A percentile compares a stretch with the other conserved stretches of the same genome.
These are phyloP conservation scores for Coffea eugenioides DNA, from an alignment of 257 asterid species.

Conservation along the genomic window DNA sequence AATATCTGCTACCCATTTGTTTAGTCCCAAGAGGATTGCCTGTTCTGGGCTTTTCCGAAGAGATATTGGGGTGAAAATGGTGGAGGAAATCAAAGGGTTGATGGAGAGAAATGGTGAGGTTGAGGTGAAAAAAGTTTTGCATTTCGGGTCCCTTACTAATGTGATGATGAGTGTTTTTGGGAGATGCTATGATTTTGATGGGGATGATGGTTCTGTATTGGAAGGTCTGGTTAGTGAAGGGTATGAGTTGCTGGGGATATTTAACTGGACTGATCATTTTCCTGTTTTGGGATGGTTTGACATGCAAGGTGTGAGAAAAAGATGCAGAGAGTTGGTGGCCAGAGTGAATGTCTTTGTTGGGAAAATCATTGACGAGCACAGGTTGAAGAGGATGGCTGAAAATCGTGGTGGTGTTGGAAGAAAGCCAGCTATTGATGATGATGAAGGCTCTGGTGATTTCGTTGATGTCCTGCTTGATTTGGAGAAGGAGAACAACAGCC, in stretches of 20 bases:
- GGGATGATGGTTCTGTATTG: slow-evolving; percentile 30
- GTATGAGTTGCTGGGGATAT: slow-evolving; percentile 56
- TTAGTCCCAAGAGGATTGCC: slow-evolving; percentile 54
- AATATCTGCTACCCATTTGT: slow-evolving; percentile 61
- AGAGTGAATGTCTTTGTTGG: slow-evolving; percentile 58
- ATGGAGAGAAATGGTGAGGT: slow-evolving; percentile 39
- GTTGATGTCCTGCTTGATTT: slow-evolving; percentile 73
- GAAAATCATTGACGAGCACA: slow-evolving; percentile 59
- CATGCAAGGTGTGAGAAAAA: slow-evolving; percentile 62
- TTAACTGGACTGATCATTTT: slow-evolving; percentile 84
- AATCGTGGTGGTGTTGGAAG: not conserved
- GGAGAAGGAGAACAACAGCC: slow-evolving; percentile 48
- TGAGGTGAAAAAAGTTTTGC: slow-evolving; percentile 45
- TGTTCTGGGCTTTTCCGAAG: slow-evolving; percentile 36
- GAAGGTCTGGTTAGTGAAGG: slow-evolving; percentile 69
- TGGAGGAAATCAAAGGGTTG: slow-evolving; percentile 26
- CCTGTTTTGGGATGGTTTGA: slow-evolving; percentile 66
- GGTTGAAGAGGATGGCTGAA: slow-evolving; percentile 27
- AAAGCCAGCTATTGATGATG: slow-evolving; percentile 2
- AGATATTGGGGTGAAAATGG: slow-evolving; percentile 51
- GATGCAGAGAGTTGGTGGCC: slow-evolving; percentile 47
- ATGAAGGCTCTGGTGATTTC: slow-evolving; percentile 46
- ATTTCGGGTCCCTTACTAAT: slow-evolving; percentile 59
- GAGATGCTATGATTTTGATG: slow-evolving; percentile 37
- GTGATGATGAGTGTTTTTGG: slow-evolving; percentile 85